Base-by-base conservation (phyloP, 257 asterid genomes). In the Solanum lignicaule region DNA sequence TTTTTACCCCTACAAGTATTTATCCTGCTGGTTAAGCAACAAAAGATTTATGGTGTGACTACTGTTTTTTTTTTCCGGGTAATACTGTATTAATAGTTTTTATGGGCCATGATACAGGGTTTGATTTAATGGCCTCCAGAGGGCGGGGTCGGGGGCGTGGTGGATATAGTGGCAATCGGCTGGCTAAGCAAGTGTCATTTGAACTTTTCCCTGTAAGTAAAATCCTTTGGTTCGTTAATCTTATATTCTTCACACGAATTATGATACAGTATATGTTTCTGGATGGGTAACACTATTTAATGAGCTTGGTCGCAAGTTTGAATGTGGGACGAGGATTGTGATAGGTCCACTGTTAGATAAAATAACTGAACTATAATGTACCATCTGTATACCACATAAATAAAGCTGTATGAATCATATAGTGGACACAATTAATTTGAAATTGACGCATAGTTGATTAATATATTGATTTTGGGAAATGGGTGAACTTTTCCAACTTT, bases 201-300 rank as follows among this genome's bases (percentile, higher is more conserved):
- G 93, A 90, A 58, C 89, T 89, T 41, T 95, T 91, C 90, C 98
- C 96, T 29, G 94, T 91, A 87, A 91, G 13, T 85, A 32, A 69
- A 36, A 13, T 86, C 32, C n/a, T 75, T 31, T 82, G 69, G 31
- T 38, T 82, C 20, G 4, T 27, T 55, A 52, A 86, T 71, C 32
- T 16, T 6, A 78, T 85, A 4, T 35, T 55, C 5, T 55, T 78
- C 3, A 7, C 52, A 43, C 5, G 39, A 18, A 29, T 35, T 29
- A 31, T 52, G 35, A 31, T 13, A 8, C 48, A 43, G 27, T 66
- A n/a, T 39, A 25, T 48, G 73, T 29, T 23, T 66, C 60, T 84
- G n/a, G 68, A 31, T 55, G 84, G 81, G 86, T 81, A n/a, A 39
- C 66, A 43, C 31, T 46, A n/a, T 62, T 81, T 27, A 81, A 16